Conservation (phyloP, 2,329 filamentous ascomycete species). For the Arthrobotrys conoides region DNA sequence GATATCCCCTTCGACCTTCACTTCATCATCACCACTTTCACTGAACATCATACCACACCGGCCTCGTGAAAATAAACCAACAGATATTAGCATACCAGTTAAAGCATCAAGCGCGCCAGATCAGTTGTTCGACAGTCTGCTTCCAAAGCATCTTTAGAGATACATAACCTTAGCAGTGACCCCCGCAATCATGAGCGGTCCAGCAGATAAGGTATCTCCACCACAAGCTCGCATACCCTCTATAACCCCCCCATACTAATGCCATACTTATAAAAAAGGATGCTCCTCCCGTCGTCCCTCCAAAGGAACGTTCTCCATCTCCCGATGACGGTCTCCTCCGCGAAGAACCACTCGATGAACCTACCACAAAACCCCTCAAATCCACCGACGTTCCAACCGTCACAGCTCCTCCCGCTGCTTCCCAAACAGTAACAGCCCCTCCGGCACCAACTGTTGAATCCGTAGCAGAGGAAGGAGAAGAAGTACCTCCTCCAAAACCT, state of each 20-base stretch:
- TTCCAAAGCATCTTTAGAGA: neutral
- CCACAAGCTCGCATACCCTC: conserved; percentile 7
- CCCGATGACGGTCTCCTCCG: conserved; percentile 58
- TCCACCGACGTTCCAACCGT: conserved; percentile 43
- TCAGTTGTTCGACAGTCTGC: neutral
- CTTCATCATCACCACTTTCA: conserved; percentile 8
- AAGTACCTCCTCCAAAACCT: conserved; percentile 80
- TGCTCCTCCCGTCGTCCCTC: conserved; percentile 36
- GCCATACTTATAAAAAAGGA: conserved; percentile 21
- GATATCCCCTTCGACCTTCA: conserved; percentile 5
- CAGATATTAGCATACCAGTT: neutral
- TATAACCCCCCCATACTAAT: neutral
- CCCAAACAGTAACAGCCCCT: conserved; percentile 51
- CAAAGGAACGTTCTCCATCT: conserved; percentile 58
- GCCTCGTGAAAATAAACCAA: neutral
- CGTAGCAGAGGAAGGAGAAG: conserved; percentile 65
- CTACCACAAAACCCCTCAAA: conserved; percentile 15
- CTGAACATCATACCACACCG: neutral
- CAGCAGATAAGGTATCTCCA: conserved; percentile 43
- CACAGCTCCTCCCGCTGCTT: conserved; percentile 48
- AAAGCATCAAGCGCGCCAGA: neutral
- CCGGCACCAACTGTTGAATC: conserved; percentile 67
- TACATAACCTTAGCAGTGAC: neutral
- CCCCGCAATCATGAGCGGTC: conserved; percentile 37
- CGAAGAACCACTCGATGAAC: conserved; percentile 47